A percentile compares a stretch with the other conserved stretches of the same genome.
Conservation (phyloP, 495 filamentous ascomycete species). For the Hypomontagnella monticulosa region DNA sequence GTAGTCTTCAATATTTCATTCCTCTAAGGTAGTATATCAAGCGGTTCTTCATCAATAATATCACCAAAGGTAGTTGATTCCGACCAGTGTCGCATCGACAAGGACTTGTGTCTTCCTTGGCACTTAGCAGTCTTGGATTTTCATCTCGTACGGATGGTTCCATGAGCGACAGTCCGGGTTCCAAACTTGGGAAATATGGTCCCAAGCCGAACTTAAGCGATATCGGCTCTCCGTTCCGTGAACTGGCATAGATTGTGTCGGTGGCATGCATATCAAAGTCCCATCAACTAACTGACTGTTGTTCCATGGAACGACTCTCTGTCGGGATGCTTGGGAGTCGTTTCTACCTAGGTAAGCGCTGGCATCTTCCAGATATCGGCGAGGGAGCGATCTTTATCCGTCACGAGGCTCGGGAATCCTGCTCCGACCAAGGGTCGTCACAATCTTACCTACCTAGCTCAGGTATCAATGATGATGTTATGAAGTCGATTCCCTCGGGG, state of each 20-base stretch:
- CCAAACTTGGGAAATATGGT: neutral
- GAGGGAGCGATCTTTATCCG: neutral
- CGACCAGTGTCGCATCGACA: conserved; percentile 20
- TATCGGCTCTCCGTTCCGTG: neutral
- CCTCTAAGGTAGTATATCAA: neutral
- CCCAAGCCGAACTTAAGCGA: neutral
- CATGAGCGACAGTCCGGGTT: conserved; percentile 1
- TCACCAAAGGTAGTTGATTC: conserved; percentile 11
- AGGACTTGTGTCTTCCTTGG: conserved; percentile 16
- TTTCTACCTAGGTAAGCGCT: conserved; percentile 1
- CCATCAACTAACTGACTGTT: neutral
- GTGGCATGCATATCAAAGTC: neutral
- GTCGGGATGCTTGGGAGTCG: neutral
- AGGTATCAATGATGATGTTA: no score
- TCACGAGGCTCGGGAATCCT: no score
- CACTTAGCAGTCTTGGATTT: neutral
- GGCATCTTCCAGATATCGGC: neutral
- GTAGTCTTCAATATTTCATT: neutral
- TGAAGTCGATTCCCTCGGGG: no score
- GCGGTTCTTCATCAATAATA: neutral
- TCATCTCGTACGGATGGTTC: neutral
- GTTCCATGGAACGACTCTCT: neutral
- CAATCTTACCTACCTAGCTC: no score
- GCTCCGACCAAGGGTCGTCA: no score
- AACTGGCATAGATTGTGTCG: conserved; percentile 2